Conservation (phyloP, 2,329 filamentous ascomycete genomes). For the Aspergillus sp. region DNA sequence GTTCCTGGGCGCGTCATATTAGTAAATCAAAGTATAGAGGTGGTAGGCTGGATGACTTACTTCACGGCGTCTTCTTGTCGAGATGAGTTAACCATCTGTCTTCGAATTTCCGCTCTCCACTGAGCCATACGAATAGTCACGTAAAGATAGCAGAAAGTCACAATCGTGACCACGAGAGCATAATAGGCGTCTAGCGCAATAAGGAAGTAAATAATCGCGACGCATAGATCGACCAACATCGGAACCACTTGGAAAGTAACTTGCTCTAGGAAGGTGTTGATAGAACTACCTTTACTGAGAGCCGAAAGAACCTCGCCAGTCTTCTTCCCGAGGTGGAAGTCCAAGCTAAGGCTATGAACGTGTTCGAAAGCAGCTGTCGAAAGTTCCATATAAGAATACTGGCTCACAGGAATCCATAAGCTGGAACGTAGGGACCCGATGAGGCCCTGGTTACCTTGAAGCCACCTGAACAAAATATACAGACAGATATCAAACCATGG, state of each 20-base stretch:
- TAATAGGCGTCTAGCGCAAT: conserved; percentile 83
- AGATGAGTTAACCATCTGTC: conserved; percentile 92
- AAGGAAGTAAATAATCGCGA: conserved; percentile 81
- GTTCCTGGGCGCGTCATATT: conserved; percentile 54
- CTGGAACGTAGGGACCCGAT: conserved; percentile 79
- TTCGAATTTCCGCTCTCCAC: conserved; percentile 84
- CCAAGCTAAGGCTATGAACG: conserved; percentile 89
- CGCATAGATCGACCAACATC: conserved; percentile 85
- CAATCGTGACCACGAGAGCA: conserved; percentile 81
- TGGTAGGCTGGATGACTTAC: conserved; percentile 40
- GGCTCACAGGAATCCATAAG: conserved; percentile 94
- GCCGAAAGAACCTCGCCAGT: conserved; percentile 95
- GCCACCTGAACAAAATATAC: conserved; percentile 73
- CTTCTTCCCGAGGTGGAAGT: conserved; percentile 95
- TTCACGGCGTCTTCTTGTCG: conserved; percentile 96
- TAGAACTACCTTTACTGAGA: conserved; percentile 90
- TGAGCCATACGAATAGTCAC: conserved; percentile 95
- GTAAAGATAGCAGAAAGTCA: conserved; percentile 95
- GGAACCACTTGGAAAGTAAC: conserved; percentile 94
- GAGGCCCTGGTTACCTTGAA: conserved; percentile 86
- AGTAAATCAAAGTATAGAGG: background rate
- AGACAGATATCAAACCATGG: conserved; percentile 74
- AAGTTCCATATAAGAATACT: conserved; percentile 93
- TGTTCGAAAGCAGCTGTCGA: conserved; percentile 97
- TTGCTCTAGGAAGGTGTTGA: conserved; percentile 95